Evolutionary conservation across 768 basidiomycete genomes (phyloP), one percentile per base, ranked within the genome.

Genomic region (Tylopilus rubrobrunneus): DNA sequence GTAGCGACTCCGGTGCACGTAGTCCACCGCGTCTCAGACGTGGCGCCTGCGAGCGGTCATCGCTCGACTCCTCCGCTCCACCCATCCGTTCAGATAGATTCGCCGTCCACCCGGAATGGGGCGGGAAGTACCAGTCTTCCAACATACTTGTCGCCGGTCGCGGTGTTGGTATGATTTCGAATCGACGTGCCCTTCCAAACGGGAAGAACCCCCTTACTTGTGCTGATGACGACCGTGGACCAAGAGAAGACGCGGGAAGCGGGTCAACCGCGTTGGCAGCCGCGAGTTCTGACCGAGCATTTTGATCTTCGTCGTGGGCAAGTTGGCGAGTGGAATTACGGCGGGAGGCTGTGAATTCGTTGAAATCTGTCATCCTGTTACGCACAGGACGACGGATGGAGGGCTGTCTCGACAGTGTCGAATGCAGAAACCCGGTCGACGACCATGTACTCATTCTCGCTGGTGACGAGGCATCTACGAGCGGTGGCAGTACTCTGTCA

Each of bases 21-120:
- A 87, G 63, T 3, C 85, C 83, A n/a, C 86, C 84, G 3, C 86
- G 79, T 45, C 86, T 80, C 41, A 87, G 70, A 40, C 84, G 78
- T 5, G 86, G 83, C 7, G 62, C 67, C 54, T 66, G 62, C 14
- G 65, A 62, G 21, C 74, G 73, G 9, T 76, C 74, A 33, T 70
- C 69, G 51, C 62, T 71, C 33, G 63, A 55, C 59, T 74, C 74
- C 2, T 68, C 57, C 19, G 66, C 67, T 9, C 56, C 52, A 31
- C 48, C 60, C 21, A 49, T 25, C 49, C 65, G 56, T 36, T 67
- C 65, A 33, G 59, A 45, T 11, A 56, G 51, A 21, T 47, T 55
- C 44, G 47, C 7, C 19, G 62, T 21, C 62, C 63, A 67, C 19
- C 55, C 57, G 2, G 65, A 53, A 49, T 59, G 62, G 43, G 59